Evolutionary conservation across 768 basidiomycete species (phyloP), one percentile per base, ranked within the genome.

Genomic region (Suillus subaureus): DNA sequence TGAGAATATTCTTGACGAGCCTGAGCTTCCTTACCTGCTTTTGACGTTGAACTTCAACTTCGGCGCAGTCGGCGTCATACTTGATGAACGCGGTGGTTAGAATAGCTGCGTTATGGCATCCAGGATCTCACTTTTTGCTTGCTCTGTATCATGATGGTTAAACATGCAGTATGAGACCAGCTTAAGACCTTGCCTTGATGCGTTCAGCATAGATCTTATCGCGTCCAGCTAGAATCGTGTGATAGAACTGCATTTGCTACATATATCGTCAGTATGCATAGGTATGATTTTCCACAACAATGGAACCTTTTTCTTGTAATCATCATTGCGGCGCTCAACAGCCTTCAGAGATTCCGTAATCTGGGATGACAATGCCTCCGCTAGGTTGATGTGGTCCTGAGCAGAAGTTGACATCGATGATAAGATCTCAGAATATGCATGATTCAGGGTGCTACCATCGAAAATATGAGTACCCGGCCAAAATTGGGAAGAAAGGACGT

Each of bases 1-100:
- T 15, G 51, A 52, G 45, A 45, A 23, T 13, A 26, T 49, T 13
- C 4, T 43, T 35, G 18, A 23, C 9, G 28, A 60, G 2, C 35
- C 35, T 35, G 35, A 35, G 26, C 23, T 60, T 35, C 64, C 65
- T 61, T 68, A 71, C 93, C 85, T 94, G 92, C 77, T 93, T 94
- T 81, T 92, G 91, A 58, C 90, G 88, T 70, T 87, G 84, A 26
- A 82, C 75, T 70, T 92, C 91, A 26, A 91, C 85, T 74, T 93
- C 92, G 18, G 72, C 71, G 73, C 93, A 94, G 69, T 92, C 88
- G 35, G 88, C 89, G 69, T 94, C 90, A 71, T 94, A 94, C 93
- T 94, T 67, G 52, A 39, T 58, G 39, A 26, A 60, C 21, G 18
- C 12, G 28, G 12, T 42, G 58, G 12, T 60, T 62, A 70, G 58